phyloP scores from a whole-genome alignment of 2,329 filamentous ascomycete species.

The Pseudofabraea citricarpa region DNA sequence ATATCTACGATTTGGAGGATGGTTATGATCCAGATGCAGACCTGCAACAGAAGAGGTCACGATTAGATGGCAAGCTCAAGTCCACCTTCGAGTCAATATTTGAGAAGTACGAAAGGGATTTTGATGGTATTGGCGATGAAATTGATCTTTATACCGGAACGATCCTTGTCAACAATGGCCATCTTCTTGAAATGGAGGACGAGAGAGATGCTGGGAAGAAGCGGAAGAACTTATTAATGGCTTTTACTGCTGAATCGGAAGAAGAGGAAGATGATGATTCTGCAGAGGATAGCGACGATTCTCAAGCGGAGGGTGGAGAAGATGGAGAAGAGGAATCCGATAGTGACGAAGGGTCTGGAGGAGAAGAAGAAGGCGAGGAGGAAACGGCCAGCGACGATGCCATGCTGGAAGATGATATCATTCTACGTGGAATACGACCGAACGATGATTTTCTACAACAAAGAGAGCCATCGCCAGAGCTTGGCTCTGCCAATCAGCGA shows the following conservation, averaged over 20 bases:
- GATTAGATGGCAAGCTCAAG: constrained; percentile 69
- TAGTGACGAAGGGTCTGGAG: constrained; percentile 13
- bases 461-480: constrained; percentile 6
- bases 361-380: constrained; percentile 20
- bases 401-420: constrained; percentile 26
- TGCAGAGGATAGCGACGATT: constrained; percentile 12
- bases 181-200: constrained; percentile 61
- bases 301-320: constrained; percentile 21
- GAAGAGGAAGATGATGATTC: constrained; percentile 11
- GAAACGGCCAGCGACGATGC: constrained; percentile 19
- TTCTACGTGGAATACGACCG: constrained; percentile 22
- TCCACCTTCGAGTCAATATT: constrained; percentile 86
- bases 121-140: constrained; percentile 79
- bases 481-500: constrained; percentile 1
- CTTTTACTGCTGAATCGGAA: constrained; percentile 14
- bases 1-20: no score
- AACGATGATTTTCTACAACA: no score
- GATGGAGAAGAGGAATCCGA: constrained; percentile 17
- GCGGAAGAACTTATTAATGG: constrained; percentile 9
- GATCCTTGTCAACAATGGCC: constrained; percentile 88
- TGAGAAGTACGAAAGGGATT: constrained; percentile 80
- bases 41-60: constrained; percentile 56
- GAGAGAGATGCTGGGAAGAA: constrained; percentile 43
- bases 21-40: constrained; percentile 49
- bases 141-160: constrained; percentile 79